Evolutionary conservation across 116 monocot species (phyloP).

Genomic region (Papilionanthe hybrid): DNA sequence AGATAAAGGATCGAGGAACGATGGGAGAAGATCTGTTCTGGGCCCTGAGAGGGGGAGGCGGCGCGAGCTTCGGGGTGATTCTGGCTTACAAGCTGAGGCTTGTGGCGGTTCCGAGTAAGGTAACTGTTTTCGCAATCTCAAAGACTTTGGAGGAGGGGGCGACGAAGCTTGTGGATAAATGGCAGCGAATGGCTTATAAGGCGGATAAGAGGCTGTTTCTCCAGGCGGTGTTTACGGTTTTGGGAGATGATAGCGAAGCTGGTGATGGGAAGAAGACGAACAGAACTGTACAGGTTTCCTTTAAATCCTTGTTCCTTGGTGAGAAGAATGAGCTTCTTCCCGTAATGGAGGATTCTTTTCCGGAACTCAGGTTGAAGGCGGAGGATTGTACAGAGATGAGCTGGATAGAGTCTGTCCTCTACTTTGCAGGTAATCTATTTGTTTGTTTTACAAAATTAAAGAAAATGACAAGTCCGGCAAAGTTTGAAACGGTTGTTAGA

Average conservation of each 20-base stretch:
- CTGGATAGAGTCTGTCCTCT: constrained; percentile 34
- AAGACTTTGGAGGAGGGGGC: constrained; percentile 19
- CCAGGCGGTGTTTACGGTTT: constrained; percentile 6
- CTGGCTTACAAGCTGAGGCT: constrained; percentile 26
- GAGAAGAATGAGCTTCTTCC: constrained; percentile 12
- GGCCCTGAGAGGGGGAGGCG: constrained; percentile 42
- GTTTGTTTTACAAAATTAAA: constrained; percentile 4
- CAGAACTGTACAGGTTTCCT: constrained; percentile 15
- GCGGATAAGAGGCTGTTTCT: constrained; percentile 24
- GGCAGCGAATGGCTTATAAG: constrained; percentile 24
- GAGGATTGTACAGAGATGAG: constrained; percentile 44
- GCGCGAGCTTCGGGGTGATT: constrained; percentile 34
- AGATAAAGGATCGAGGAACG: constrained; percentile 13
- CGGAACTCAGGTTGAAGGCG: constrained; percentile 28
- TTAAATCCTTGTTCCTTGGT: constrained; percentile 39
- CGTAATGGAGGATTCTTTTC: constrained; percentile 25
- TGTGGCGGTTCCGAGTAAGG: constrained; percentile 23
- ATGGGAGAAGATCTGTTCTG: constrained; percentile 48
- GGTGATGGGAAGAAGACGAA: constrained; percentile 2
- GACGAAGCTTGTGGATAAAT: constrained; percentile 18
- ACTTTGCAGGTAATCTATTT: constrained; percentile 20
- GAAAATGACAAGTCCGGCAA: too few relatives aligned
- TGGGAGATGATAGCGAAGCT: not conserved
- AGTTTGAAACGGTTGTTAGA: too few relatives aligned
- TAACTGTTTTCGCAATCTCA: constrained; percentile 19